phyloP scores from a whole-genome alignment of 129 eudicot species.

The Flaveria bidentis region DNA sequence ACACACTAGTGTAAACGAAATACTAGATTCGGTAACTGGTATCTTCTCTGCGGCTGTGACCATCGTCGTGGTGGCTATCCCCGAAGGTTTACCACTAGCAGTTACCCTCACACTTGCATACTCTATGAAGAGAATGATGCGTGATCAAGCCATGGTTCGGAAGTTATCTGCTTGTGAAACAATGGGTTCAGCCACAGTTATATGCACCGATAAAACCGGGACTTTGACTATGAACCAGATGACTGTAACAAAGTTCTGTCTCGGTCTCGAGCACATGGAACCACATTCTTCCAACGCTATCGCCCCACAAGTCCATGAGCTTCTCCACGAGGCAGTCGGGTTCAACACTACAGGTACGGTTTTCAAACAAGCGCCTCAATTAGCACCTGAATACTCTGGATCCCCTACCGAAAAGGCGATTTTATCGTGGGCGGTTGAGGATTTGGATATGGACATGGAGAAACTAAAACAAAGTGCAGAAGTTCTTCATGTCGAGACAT shows the following conservation, averaged over 20 bases:
- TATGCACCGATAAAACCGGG: constrained; percentile 90
- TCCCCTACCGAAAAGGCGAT: constrained; percentile 93
- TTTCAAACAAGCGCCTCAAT: constrained; percentile 36
- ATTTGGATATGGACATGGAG: constrained; percentile 69
- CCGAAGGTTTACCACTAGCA: constrained; percentile 86
- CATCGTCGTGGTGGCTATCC: constrained; percentile 90
- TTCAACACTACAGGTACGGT: constrained; percentile 78
- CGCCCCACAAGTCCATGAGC: constrained; percentile 31
- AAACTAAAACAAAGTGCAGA: constrained; percentile 45
- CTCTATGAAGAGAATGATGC: constrained; percentile 95
- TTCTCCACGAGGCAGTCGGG: constrained; percentile 66
- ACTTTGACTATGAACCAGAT: constrained; percentile 78
- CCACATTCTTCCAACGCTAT: constrained; percentile 24
- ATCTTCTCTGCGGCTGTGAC: constrained; percentile 78
- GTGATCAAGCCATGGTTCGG: constrained; percentile 87
- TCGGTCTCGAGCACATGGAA: constrained; percentile 49
- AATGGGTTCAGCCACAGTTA: constrained; percentile 90
- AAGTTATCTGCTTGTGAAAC: constrained; percentile 90
- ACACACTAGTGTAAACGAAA: constrained; percentile 36
- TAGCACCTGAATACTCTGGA: constrained; percentile 57
- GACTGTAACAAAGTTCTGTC: constrained; percentile 74
- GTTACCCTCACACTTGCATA: constrained; percentile 84
- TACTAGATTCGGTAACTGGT: constrained; percentile 59
- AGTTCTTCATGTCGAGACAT: constrained; percentile 66
- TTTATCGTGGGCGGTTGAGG: constrained; percentile 73